phyloP scores from a whole-genome alignment of 331 rosid genomes.

The Cydonia oblonga region DNA sequence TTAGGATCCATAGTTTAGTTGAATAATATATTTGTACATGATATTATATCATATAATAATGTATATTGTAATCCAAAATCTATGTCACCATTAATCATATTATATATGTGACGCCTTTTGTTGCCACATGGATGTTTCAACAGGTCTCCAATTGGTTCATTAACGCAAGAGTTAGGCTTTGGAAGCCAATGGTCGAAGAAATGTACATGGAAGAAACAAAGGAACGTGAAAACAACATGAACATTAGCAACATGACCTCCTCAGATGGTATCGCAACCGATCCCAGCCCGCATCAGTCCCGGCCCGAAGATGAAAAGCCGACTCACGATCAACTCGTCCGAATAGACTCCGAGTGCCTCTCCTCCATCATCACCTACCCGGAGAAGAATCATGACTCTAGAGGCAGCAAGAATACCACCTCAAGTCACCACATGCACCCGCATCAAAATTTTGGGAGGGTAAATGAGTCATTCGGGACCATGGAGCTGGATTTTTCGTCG shows the following conservation, averaged over 20 bases:
- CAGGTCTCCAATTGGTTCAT: slow-evolving; percentile 99
- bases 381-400: slow-evolving; percentile 25
- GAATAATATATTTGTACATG: not conserved
- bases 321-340: slow-evolving; percentile 36
- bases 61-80: not conserved
- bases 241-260: slow-evolving; percentile 27
- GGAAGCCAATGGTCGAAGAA: slow-evolving; percentile 99
- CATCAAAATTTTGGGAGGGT: slow-evolving; percentile 30
- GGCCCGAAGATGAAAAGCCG: slow-evolving; percentile 44
- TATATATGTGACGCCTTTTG: slow-evolving; percentile 6
- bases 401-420: slow-evolving; percentile 17
- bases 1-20: slow-evolving; percentile 1
- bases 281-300: not conserved
- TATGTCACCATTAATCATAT: not conserved
- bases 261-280: slow-evolving; percentile 26
- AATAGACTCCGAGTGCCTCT: slow-evolving; percentile 59
- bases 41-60: not conserved
- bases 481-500: slow-evolving; percentile 67
- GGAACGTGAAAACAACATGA: slow-evolving; percentile 27
- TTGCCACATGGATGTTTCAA: not conserved
- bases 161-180: slow-evolving; percentile 94
- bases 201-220: slow-evolving; percentile 85
- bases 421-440: slow-evolving; percentile 17
- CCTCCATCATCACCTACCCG: slow-evolving; percentile 49
- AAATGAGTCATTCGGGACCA: slow-evolving; percentile 37